A percentile compares a stretch with the other conserved stretches of the same genome.
These are phyloP conservation scores for Suillus fuscotomentosus DNA, from an alignment of 768 basidiomycete species.

Conservation along the genomic window DNA sequence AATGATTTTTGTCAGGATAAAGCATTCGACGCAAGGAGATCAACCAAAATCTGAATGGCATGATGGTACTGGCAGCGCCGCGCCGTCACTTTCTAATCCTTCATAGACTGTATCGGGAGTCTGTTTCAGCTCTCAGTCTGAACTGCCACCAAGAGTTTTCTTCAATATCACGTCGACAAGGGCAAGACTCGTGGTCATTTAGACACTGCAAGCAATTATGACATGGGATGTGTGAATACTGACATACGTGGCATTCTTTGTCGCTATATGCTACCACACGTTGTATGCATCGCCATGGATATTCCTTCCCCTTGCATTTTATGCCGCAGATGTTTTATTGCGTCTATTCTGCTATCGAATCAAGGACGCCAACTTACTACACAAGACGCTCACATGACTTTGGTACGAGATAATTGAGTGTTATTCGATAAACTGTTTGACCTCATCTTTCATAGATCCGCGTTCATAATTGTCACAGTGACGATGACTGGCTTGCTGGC, in stretches of 20 bases:
- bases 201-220: too few species aligned
- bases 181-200: not conserved
- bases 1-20: too few species aligned
- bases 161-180: not conserved
- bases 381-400: conserved; percentile 63
- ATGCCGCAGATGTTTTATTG: conserved; percentile 74
- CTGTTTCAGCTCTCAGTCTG: too few species aligned
- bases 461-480: conserved; percentile 42
- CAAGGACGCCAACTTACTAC: conserved; percentile 72
- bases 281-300: conserved; percentile 82
- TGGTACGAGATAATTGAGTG: conserved; percentile 42
- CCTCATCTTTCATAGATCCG: conserved; percentile 38
- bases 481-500: conserved; percentile 58
- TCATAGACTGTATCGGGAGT: too few species aligned
- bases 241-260: conserved; percentile 50
- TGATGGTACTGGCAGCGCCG: too few species aligned
- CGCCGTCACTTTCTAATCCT: too few species aligned
- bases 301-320: conserved; percentile 76
- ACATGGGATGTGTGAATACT: not conserved
- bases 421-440: not conserved
- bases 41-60: too few species aligned
- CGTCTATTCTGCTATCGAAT: conserved; percentile 69
- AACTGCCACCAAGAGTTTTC: too few species aligned
- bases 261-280: conserved; percentile 84
- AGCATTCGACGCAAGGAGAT: too few species aligned